phyloP scores from a whole-genome alignment of 2,329 filamentous ascomycete species.

The Fonsecaea nubica region DNA sequence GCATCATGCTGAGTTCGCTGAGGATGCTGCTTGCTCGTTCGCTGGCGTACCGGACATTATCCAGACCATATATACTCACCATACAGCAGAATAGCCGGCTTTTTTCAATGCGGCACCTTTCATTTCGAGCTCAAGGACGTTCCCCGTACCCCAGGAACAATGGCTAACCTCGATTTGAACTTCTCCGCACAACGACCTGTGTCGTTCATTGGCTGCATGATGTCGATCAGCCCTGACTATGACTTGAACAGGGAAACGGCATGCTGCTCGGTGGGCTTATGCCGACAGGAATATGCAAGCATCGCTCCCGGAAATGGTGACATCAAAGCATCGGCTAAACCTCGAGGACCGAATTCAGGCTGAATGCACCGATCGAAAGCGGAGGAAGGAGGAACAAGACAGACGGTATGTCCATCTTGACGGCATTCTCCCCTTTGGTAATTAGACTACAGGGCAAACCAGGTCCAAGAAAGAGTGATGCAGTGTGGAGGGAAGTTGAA shows the following conservation, averaged over 20 bases:
- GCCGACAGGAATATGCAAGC: slow-evolving; percentile 22
- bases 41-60: neutral
- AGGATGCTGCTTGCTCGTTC: neutral
- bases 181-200: slow-evolving; percentile 4
- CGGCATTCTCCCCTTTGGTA: slow-evolving; percentile 11
- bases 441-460: neutral
- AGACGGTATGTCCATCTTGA: neutral
- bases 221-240: slow-evolving; percentile 5
- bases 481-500: neutral
- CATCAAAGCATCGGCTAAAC: slow-evolving; percentile 29
- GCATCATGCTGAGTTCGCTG: slow-evolving; percentile 10
- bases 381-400: neutral
- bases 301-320: slow-evolving; percentile 16
- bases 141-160: slow-evolving; percentile 20
- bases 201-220: slow-evolving; percentile 11
- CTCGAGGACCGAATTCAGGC: slow-evolving; percentile 26
- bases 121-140: slow-evolving; percentile 1
- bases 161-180: slow-evolving; percentile 8
- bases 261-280: slow-evolving; percentile 22
- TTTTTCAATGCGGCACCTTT: slow-evolving; percentile 7
- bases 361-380: slow-evolving; percentile 14
- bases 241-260: slow-evolving; percentile 22
- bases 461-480: neutral
- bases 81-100: slow-evolving; percentile 8
- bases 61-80: slow-evolving; percentile 7